These are phyloP conservation scores for Cutaneotrichosporon mucoides DNA, from an alignment of 1,284 basidiomycete species.

Conservation along the genomic window DNA sequence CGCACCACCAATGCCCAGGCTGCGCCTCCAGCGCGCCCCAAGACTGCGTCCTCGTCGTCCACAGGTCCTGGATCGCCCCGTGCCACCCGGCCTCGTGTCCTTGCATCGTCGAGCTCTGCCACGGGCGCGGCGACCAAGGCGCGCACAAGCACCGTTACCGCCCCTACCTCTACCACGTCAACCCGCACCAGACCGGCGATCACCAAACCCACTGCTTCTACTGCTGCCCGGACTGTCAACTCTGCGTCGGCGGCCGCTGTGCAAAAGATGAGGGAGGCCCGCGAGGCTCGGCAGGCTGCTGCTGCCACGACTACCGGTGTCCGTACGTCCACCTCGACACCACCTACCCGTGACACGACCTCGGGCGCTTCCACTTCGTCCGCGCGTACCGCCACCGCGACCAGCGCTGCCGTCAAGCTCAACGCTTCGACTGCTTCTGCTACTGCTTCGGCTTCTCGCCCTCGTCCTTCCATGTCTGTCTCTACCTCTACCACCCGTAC, in stretches of 20 bases:
- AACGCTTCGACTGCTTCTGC: background rate
- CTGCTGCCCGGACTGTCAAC: background rate
- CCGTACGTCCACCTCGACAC: background rate
- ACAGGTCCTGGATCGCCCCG: constrained; percentile 16
- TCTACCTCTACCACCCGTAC: constrained; percentile 1
- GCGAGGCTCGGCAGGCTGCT: constrained; percentile 13
- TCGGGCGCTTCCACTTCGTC: background rate
- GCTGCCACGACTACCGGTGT: background rate
- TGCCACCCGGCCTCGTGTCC: constrained; percentile 3
- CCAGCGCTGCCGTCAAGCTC: background rate
- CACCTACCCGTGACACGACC: constrained; percentile 5
- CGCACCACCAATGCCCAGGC: constrained; percentile 6
- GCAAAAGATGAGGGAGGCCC: constrained; percentile 17
- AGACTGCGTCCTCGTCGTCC: constrained; percentile 16
- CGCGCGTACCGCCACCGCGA: background rate
- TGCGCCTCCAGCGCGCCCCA: constrained; percentile 8
- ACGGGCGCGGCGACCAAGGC: constrained; percentile 5
- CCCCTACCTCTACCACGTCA: constrained; percentile 3
- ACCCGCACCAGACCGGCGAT: constrained; percentile 5
- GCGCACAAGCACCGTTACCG: constrained; percentile 3
- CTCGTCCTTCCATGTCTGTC: background rate
- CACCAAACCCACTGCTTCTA: constrained; percentile 3
- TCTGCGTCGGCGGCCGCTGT: constrained; percentile 7
- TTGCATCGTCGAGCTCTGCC: constrained; percentile 8
- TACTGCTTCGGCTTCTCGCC: background rate